phyloP scores from a whole-genome alignment of 306 rosid species.

The Quercus cerris region DNA sequence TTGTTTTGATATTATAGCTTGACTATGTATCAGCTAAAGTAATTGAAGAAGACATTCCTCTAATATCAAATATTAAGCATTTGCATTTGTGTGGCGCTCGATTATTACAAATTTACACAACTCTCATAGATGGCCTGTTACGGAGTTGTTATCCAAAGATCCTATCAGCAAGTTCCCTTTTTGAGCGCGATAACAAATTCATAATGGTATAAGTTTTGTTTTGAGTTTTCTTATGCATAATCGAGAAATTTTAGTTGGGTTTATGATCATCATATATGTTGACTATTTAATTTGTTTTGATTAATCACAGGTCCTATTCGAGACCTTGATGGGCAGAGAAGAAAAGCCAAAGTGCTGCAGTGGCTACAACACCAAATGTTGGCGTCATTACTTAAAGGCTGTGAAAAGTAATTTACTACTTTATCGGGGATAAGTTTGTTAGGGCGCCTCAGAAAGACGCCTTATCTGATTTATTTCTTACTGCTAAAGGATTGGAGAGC shows the following conservation, averaged over 20 bases:
- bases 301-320: neutral
- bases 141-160: constrained; percentile 18
- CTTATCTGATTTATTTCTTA: too few species aligned
- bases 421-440: too few species aligned
- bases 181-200: too few species aligned
- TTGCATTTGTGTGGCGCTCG: neutral
- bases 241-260: neutral
- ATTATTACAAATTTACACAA: neutral
- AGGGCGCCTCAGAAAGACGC: too few species aligned
- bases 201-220: too few species aligned
- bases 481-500: too few species aligned
- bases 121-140: constrained; percentile 10
- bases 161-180: neutral
- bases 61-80: neutral
- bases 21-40: neutral
- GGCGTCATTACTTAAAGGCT: too few species aligned
- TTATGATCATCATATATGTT: neutral
- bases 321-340: neutral
- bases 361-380: neutral
- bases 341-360: constrained; percentile 1
- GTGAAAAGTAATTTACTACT: too few species aligned
- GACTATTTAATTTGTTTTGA: too few species aligned
- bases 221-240: too few species aligned
- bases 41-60: neutral
- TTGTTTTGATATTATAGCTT: too few species aligned